A percentile compares a stretch with the other conserved stretches of the same genome.
phyloP scores from a whole-genome alignment of 2,329 filamentous ascomycete species.

The Fusarium sp. region DNA sequence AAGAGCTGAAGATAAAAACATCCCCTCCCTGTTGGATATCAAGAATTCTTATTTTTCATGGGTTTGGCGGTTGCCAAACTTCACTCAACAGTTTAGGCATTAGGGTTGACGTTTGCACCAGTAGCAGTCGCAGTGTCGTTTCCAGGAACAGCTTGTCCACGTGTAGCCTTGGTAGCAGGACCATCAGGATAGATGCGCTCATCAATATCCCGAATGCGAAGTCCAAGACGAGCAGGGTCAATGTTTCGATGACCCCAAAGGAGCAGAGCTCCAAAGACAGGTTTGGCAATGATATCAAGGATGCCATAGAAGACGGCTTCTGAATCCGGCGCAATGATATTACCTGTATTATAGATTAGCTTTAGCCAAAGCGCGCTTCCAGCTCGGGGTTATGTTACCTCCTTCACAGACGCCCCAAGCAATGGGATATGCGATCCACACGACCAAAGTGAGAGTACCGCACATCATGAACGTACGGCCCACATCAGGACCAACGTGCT shows the following conservation, averaged over 20 bases:
- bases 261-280: constrained; percentile 71
- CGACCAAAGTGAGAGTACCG: constrained; percentile 67
- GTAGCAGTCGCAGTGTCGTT: background rate
- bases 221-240: constrained; percentile 67
- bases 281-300: constrained; percentile 75
- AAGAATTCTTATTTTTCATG: too few relatives aligned
- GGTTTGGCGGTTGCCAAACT: too few relatives aligned
- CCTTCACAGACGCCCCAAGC: constrained; percentile 67
- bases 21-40: too few relatives aligned
- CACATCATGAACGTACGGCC: constrained; percentile 66
- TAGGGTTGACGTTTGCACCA: background rate
- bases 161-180: background rate
- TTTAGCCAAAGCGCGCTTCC: constrained; percentile 41
- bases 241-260: constrained; percentile 74
- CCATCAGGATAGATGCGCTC: constrained; percentile 20
- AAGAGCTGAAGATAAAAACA: too few relatives aligned
- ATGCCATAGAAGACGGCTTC: constrained; percentile 78
- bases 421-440: constrained; percentile 70
- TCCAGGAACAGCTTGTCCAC: background rate
- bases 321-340: constrained; percentile 55
- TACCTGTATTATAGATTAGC: too few relatives aligned
- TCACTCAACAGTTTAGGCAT: constrained; percentile 3
- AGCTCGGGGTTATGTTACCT: constrained; percentile 65
- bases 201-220: constrained; percentile 54
- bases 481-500: constrained; percentile 66